Evolutionary conservation across 768 basidiomycete genomes (phyloP).

Genomic region (Agrocybe chaxingu): DNA sequence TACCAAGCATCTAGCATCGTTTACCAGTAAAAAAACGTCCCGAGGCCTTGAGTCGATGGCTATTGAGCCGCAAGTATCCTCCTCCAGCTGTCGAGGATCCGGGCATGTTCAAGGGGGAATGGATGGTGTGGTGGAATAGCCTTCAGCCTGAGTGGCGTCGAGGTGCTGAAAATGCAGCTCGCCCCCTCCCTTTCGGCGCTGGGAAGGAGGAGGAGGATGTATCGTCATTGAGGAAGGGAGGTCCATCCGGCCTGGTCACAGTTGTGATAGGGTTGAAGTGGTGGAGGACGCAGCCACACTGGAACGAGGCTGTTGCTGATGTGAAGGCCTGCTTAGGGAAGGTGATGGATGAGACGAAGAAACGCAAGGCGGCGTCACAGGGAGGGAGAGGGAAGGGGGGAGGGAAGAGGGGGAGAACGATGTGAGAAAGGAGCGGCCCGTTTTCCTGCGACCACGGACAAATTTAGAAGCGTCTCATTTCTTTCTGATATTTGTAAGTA

Average conservation of each 20-base stretch:
- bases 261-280: conserved; percentile 6
- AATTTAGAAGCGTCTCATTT: too few relatives aligned
- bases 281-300: not conserved
- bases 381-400: too few relatives aligned
- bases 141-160: conserved; percentile 10
- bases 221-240: conserved; percentile 2
- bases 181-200: not conserved
- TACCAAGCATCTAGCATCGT: not conserved
- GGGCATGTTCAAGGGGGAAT: not conserved
- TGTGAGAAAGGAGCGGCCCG: too few relatives aligned
- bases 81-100: not conserved
- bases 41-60: conserved; percentile 3
- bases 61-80: conserved; percentile 4
- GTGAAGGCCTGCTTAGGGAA: too few relatives aligned
- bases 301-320: too few relatives aligned
- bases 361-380: too few relatives aligned
- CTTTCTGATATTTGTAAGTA: too few relatives aligned
- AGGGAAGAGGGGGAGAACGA: too few relatives aligned
- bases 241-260: conserved; percentile 5
- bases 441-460: too few relatives aligned
- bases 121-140: conserved; percentile 9
- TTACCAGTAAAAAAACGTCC: conserved; percentile 2
- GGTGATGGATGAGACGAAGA: too few relatives aligned
- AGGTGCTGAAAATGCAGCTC: not conserved
- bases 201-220: conserved; percentile 1